These are phyloP conservation scores for Fonsecaea monophora DNA, from an alignment of 2,329 filamentous ascomycete species.

Conservation along the genomic window DNA sequence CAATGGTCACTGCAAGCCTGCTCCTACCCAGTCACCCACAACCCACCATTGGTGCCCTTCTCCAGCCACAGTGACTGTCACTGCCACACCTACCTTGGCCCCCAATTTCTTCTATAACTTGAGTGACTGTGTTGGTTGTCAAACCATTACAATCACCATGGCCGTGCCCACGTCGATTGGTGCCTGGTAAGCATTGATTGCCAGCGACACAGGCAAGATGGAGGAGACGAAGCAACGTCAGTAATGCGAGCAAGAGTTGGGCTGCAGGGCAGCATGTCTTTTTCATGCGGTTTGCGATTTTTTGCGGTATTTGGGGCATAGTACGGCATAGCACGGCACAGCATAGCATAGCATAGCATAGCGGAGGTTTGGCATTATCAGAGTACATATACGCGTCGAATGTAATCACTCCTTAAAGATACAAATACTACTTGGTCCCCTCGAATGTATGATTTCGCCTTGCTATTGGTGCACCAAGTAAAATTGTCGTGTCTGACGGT, in stretches of 20 bases:
- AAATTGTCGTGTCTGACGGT: neutral
- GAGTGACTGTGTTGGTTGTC: slow-evolving; percentile 20
- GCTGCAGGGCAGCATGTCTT: slow-evolving; percentile 6
- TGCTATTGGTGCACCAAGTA: neutral
- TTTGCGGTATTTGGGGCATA: slow-evolving; percentile 7
- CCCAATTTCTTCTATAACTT: slow-evolving; percentile 24
- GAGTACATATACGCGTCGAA: neutral
- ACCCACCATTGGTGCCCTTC: slow-evolving; percentile 16
- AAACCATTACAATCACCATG: slow-evolving; percentile 43
- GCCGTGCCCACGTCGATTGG: slow-evolving; percentile 38
- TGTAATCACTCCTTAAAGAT: slow-evolving; percentile 16
- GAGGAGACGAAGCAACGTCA: neutral
- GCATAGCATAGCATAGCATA: slow-evolving; percentile 2
- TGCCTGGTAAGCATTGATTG: slow-evolving; percentile 8
- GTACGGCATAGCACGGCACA: neutral
- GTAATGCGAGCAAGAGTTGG: neutral
- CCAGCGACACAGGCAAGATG: neutral
- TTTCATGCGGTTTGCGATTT: slow-evolving; percentile 4
- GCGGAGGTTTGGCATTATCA: neutral
- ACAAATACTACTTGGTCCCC: neutral
- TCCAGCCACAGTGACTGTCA: slow-evolving; percentile 28
- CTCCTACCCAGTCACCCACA: slow-evolving; percentile 10
- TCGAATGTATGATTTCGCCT: neutral
- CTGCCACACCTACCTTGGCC: slow-evolving; percentile 24
- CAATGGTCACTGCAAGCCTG: slow-evolving; percentile 26